Base-by-base conservation (phyloP, 2,329 filamentous ascomycete genomes). In the Hypoxylon sp. region DNA sequence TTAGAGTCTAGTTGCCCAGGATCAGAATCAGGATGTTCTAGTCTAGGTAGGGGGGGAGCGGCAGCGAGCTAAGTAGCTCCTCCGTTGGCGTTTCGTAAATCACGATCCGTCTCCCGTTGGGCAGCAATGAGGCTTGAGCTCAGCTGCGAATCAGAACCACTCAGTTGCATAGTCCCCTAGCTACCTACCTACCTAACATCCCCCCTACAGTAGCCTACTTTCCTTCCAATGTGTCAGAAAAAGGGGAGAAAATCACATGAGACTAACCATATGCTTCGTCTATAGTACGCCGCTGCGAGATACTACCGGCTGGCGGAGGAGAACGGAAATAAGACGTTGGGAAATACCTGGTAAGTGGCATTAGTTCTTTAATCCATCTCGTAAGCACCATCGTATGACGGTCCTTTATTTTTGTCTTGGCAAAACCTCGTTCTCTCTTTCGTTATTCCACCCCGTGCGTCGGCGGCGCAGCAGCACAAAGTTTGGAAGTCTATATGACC, bases 231-330 rank as follows among this genome's bases (percentile, higher is more conserved):
- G 42, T 61, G 39, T 47, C 56, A 66, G 57, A 58, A 66, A 60
- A 64, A 24, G 31, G 57, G 50, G 63, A 44, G 65, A 63, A 67
- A 61, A 72, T 78, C 82, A 82, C 80, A 83, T 84, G 82, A 85
- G 81, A 84, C 86, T 89, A 82, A 86, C 81, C 74, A 70, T 72
- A 74, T 73, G 76, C 73, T 72, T 70, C 56, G 71, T 61, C 62
- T 68, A 54, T 80, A 94, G 92, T 93, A 89, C 83, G 88, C 86
- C 75, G 87, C 96, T 75, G 94, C 96, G 73, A 93, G 92, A 81
- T 98, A 98, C 83, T 94, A 97, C 80, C 93, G 95, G 76, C 87
- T 95, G 76, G 94, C 96, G 39, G 96, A 98, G 82, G 86, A 93
- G 77, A 92, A 91, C 78, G 95, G 95, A 55, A 92, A 91, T 81